Conservation (phyloP, 495 filamentous ascomycete genomes). For the Tuber microsphaerosporum region DNA sequence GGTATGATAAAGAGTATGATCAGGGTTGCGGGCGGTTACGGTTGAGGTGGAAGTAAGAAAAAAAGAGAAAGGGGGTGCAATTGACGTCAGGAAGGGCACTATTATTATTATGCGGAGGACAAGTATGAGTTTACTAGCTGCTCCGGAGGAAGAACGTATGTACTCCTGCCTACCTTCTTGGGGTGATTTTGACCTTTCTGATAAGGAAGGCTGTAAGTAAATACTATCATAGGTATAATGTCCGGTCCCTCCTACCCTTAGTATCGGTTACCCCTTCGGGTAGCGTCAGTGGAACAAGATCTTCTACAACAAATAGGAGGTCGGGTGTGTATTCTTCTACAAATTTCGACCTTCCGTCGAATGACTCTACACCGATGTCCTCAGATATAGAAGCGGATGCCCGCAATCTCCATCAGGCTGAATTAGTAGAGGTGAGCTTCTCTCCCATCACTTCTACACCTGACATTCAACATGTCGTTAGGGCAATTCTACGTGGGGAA, state of each 20-base stretch:
- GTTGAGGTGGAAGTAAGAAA: conserved; percentile 41
- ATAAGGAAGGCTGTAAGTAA: conserved; percentile 43
- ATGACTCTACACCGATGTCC: conserved; percentile 66
- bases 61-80: conserved; percentile 37
- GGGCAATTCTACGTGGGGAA: too few species aligned
- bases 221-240: conserved; percentile 45
- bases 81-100: conserved; percentile 39
- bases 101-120: conserved; percentile 36
- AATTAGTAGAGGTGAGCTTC: too few species aligned
- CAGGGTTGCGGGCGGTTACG: conserved; percentile 26
- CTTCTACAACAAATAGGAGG: conserved; percentile 32
- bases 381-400: conserved; percentile 82
- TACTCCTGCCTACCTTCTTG: conserved; percentile 26
- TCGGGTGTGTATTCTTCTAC: conserved; percentile 71
- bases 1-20: conserved; percentile 41
- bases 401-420: conserved; percentile 70
- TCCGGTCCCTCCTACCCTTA: conserved; percentile 55
- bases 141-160: conserved; percentile 73
- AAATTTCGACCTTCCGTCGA: conserved; percentile 67
- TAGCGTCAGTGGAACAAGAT: conserved; percentile 37
- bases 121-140: conserved; percentile 56
- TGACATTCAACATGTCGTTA: too few species aligned
- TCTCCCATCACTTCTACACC: too few species aligned
- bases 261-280: conserved; percentile 60
- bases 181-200: conserved; percentile 14